These are phyloP conservation scores for Xylaria arbuscula DNA, from an alignment of 2,329 filamentous ascomycete species.

Conservation along the genomic window DNA sequence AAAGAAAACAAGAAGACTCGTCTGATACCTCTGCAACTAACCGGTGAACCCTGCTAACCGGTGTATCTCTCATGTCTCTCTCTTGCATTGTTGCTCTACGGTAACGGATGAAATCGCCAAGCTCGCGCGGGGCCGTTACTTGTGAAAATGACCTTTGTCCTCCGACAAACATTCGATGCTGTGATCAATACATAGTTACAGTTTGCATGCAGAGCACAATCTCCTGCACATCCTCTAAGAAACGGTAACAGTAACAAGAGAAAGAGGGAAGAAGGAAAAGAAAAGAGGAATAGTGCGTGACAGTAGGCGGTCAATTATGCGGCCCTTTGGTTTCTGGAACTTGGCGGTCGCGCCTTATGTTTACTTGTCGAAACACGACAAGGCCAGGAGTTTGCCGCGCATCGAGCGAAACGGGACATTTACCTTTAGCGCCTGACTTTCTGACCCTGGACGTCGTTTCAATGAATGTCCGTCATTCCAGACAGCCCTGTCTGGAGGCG, in stretches of 20 bases:
- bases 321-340: slow-evolving; percentile 41
- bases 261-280: not conserved
- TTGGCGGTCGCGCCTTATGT: slow-evolving; percentile 32
- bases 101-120: slow-evolving; percentile 26
- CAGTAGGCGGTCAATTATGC: slow-evolving; percentile 22
- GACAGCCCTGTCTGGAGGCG: slow-evolving; percentile 29
- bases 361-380: slow-evolving; percentile 35
- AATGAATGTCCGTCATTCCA: slow-evolving; percentile 36
- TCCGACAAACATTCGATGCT: slow-evolving; percentile 21
- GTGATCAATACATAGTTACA: slow-evolving; percentile 8
- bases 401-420: slow-evolving; percentile 43
- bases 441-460: slow-evolving; percentile 38
- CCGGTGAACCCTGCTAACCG: slow-evolving; percentile 2
- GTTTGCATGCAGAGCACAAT: slow-evolving; percentile 1
- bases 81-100: slow-evolving; percentile 19
- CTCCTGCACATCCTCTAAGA: not conserved
- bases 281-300: not conserved
- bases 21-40: slow-evolving; percentile 33
- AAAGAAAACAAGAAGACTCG: slow-evolving; percentile 35
- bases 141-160: slow-evolving; percentile 14
- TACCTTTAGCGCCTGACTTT: slow-evolving; percentile 36
- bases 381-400: slow-evolving; percentile 36
- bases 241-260: not conserved
- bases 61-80: slow-evolving; percentile 33
- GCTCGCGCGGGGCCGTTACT: slow-evolving; percentile 29